phyloP scores from a whole-genome alignment of 768 basidiomycete species.

The Roridomyces roridus region DNA sequence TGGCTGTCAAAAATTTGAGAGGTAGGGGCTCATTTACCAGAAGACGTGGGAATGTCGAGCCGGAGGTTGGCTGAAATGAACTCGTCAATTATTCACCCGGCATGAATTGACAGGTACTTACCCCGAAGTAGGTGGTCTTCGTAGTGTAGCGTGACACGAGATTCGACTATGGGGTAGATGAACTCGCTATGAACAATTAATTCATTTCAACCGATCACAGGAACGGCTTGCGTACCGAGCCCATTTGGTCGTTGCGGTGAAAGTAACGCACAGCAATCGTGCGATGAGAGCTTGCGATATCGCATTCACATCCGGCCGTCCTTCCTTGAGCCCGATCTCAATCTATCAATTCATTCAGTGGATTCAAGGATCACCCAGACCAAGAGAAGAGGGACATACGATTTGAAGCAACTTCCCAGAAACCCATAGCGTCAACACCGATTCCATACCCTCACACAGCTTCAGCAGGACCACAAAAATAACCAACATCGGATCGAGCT shows the following conservation, averaged over 20 bases:
- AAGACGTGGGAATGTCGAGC: constrained; percentile 17
- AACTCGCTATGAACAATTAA: not conserved
- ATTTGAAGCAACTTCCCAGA: constrained; percentile 2
- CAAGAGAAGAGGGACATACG: not conserved
- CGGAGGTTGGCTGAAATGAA: constrained; percentile 9
- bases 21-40: not conserved
- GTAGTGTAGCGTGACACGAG: constrained; percentile 3
- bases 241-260: constrained; percentile 7
- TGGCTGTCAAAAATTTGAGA: not conserved
- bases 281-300: constrained; percentile 3
- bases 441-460: constrained; percentile 11
- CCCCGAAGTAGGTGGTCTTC: constrained; percentile 13
- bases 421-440: constrained; percentile 10
- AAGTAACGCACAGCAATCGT: not conserved
- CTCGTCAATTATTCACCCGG: not conserved
- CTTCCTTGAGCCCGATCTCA: constrained; percentile 11
- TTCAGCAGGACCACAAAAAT: constrained; percentile 2
- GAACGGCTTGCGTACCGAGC: not conserved
- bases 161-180: constrained; percentile 1
- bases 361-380: not conserved
- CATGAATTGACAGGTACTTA: not conserved
- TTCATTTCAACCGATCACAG: not conserved
- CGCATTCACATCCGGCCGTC: constrained; percentile 9
- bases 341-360: constrained; percentile 1
- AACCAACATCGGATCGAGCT: not conserved